Percentiles rank a stretch among this genome's conserved stretches.
phyloP scores from a whole-genome alignment of 1,284 basidiomycete genomes.

The Rhodotorula sp. region DNA sequence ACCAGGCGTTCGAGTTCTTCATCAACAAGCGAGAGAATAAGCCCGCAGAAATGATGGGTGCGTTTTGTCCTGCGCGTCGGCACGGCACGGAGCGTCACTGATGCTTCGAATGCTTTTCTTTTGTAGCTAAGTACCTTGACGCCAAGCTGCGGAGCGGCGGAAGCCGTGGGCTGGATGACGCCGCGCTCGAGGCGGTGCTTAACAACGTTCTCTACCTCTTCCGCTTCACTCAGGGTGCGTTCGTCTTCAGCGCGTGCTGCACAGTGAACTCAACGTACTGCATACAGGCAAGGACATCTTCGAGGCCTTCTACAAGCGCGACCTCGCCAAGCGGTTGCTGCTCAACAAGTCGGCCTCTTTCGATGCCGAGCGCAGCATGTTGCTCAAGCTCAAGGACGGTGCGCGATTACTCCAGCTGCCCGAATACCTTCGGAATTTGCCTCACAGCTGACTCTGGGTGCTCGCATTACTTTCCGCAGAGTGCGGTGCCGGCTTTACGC shows the following conservation, averaged over 20 bases:
- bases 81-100: not conserved
- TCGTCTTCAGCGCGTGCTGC: not conserved
- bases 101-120: not conserved
- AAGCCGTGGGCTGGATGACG: constrained; percentile 70
- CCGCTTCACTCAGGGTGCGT: constrained; percentile 70
- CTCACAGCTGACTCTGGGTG: not conserved
- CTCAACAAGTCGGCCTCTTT: constrained; percentile 83
- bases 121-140: constrained; percentile 79
- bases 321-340: constrained; percentile 83
- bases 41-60: constrained; percentile 84
- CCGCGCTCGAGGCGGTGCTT: constrained; percentile 68
- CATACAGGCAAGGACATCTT: constrained; percentile 59
- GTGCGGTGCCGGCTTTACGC: constrained; percentile 80
- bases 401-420: constrained; percentile 45
- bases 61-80: constrained; percentile 28
- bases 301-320: constrained; percentile 88
- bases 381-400: constrained; percentile 86
- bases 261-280: not conserved
- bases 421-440: no score
- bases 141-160: constrained; percentile 74
- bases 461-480: constrained; percentile 53
- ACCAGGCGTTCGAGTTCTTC: constrained; percentile 75
- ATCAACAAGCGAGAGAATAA: constrained; percentile 80
- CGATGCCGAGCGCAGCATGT: constrained; percentile 85
- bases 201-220: constrained; percentile 80